phyloP scores from a whole-genome alignment of 805 yeast species.

The Metschnikowia chrysomelidarum region DNA sequence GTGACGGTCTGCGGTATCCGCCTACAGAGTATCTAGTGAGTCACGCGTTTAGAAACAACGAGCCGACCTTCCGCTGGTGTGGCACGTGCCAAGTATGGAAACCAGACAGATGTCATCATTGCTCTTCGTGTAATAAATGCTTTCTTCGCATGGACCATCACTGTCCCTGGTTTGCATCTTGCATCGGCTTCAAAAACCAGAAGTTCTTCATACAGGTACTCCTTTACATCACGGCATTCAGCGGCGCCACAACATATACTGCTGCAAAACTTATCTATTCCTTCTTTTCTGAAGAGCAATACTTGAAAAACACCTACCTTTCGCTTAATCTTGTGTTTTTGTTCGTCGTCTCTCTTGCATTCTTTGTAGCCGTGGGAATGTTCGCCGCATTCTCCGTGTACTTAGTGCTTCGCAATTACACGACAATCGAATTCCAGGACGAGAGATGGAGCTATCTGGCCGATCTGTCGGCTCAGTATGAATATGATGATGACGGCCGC shows the following conservation, averaged over 20 bases:
- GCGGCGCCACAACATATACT: constrained; percentile 39
- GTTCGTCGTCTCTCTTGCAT: constrained; percentile 56
- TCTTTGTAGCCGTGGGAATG: constrained; percentile 39
- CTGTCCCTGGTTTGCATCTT: constrained; percentile 89
- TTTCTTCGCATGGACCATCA: constrained; percentile 57
- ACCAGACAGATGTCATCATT: constrained; percentile 60
- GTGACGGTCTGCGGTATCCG: constrained; percentile 18
- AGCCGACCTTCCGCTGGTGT: constrained; percentile 54
- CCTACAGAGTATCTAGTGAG: constrained; percentile 35
- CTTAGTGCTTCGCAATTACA: constrained; percentile 60
- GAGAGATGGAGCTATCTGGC: constrained; percentile 45
- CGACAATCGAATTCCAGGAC: constrained; percentile 80
- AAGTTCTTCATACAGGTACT: constrained; percentile 78
- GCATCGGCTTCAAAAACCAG: constrained; percentile 81
- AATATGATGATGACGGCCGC: constrained; percentile 39
- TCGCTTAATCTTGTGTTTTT: constrained; percentile 61
- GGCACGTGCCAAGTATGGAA: constrained; percentile 54
- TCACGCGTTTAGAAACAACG: constrained; percentile 50
- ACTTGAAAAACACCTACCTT: constrained; percentile 36
- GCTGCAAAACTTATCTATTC: constrained; percentile 44
- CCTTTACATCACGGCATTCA: constrained; percentile 49
- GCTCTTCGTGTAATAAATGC: constrained; percentile 49
- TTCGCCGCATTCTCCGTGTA: constrained; percentile 60
- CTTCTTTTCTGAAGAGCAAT: constrained; percentile 46
- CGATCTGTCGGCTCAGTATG: constrained; percentile 27